A percentile compares a stretch with the other conserved stretches of the same genome.
phyloP scores from a whole-genome alignment of 1,284 basidiomycete species.

The Cutaneotrichosporon spelunceum region DNA sequence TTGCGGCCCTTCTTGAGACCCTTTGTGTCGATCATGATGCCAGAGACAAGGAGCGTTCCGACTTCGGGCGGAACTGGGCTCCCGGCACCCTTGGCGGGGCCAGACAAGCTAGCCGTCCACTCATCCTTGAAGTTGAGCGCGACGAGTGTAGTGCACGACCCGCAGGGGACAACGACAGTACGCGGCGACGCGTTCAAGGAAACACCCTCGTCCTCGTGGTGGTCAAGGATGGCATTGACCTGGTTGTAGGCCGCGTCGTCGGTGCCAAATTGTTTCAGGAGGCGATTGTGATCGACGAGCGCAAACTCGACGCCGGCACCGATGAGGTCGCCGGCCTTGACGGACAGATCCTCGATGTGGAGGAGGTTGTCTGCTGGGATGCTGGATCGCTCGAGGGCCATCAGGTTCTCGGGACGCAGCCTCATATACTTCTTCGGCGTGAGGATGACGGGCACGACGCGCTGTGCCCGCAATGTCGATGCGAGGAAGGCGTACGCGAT shows the following conservation, averaged over 20 bases:
- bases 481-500: conserved; percentile 74
- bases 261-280: conserved; percentile 58
- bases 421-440: conserved; percentile 65
- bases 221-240: conserved; percentile 83
- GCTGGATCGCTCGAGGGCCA: conserved; percentile 64
- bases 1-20: conserved; percentile 72
- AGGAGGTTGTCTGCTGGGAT: conserved; percentile 60
- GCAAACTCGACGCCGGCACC: conserved; percentile 61
- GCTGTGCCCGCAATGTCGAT: conserved; percentile 56
- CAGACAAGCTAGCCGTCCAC: conserved; percentile 35
- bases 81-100: conserved; percentile 26
- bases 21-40: conserved; percentile 77
- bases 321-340: conserved; percentile 53
- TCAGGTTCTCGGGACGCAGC: conserved; percentile 81
- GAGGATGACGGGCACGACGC: conserved; percentile 70
- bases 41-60: conserved; percentile 71
- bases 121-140: conserved; percentile 56
- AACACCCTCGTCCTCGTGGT: conserved; percentile 79
- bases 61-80: conserved; percentile 56
- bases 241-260: conserved; percentile 26
- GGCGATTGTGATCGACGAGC: conserved; percentile 84
- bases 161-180: conserved; percentile 60
- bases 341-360: conserved; percentile 49
- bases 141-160: conserved; percentile 77
- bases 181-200: conserved; percentile 65